Percentiles rank a stretch among this genome's conserved stretches.
These are phyloP conservation scores for Auriscalpium microsporum DNA, from an alignment of 768 basidiomycete species.

Conservation along the genomic window DNA sequence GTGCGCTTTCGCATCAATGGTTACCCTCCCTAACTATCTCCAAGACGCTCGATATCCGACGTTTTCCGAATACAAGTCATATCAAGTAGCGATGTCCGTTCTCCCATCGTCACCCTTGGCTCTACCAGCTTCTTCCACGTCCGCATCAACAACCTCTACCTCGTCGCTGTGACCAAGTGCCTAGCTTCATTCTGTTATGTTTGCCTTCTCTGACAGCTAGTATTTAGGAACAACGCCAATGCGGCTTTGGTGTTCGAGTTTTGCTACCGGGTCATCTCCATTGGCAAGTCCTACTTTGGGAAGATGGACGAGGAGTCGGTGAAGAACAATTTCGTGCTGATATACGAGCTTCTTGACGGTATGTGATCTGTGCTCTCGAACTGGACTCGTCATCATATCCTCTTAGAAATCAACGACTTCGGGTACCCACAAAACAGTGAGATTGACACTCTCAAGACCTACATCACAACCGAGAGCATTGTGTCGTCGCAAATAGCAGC, in stretches of 20 bases:
- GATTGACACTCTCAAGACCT: constrained; percentile 93
- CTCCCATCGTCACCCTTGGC: constrained; percentile 94
- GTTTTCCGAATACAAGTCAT: constrained; percentile 99
- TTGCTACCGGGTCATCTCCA: constrained; percentile 91
- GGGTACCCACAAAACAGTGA: constrained; percentile 99
- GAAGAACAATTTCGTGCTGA: constrained; percentile 98
- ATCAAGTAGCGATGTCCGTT: constrained; percentile 92
- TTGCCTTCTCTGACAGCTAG: not conserved
- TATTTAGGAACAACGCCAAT: constrained; percentile 81
- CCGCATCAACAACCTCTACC: constrained; percentile 88
- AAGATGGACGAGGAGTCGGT: constrained; percentile 97
- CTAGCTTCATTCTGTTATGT: constrained; percentile 18
- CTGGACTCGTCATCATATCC: not conserved
- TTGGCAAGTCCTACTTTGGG: constrained; percentile 93
- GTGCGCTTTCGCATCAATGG: not conserved
- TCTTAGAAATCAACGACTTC: constrained; percentile 90
- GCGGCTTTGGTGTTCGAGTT: constrained; percentile 98
- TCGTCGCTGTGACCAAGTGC: constrained; percentile 93
- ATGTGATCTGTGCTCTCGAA: constrained; percentile 16
- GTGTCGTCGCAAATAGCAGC: constrained; percentile 79
- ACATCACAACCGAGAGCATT: constrained; percentile 96
- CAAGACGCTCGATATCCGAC: constrained; percentile 90
- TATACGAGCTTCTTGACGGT: constrained; percentile 98
- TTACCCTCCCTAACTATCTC: not conserved
- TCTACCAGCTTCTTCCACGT: constrained; percentile 99